phyloP scores from a whole-genome alignment of 2,329 filamentous ascomycete genomes.

The Calonectria leucothoes region DNA sequence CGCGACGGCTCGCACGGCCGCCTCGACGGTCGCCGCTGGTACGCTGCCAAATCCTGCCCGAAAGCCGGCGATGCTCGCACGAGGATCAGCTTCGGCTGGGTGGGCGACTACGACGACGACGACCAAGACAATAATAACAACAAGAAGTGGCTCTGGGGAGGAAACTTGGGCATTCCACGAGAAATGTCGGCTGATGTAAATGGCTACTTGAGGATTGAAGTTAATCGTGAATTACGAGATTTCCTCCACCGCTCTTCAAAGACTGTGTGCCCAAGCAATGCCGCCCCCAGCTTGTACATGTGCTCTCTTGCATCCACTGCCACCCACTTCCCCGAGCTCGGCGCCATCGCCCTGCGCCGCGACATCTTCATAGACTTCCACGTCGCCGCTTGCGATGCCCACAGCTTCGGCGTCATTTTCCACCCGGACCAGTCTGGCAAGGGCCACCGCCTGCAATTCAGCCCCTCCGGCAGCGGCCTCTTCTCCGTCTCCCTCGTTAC shows the following conservation, averaged over 20 bases:
- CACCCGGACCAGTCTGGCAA: conserved; percentile 43
- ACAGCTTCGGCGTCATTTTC: conserved; percentile 44
- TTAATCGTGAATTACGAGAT: conserved; percentile 36
- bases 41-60: conserved; percentile 50
- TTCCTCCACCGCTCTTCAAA: conserved; percentile 28
- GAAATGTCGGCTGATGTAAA: conserved; percentile 43
- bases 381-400: conserved; percentile 40
- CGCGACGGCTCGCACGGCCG: conserved; percentile 48
- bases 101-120: conserved; percentile 46
- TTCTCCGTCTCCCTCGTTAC: conserved; percentile 44
- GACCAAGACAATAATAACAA: no score
- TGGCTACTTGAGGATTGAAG: conserved; percentile 41
- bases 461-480: conserved; percentile 29
- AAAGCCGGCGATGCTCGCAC: conserved; percentile 41
- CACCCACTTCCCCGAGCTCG: conserved; percentile 38
- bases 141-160: conserved; percentile 52
- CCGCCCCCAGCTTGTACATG: conserved; percentile 38
- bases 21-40: conserved; percentile 50
- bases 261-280: conserved; percentile 36
- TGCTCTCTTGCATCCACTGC: conserved; percentile 41
- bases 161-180: conserved; percentile 48
- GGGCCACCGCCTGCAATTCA: conserved; percentile 41
- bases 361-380: conserved; percentile 41
- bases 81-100: conserved; percentile 50
- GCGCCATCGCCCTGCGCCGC: conserved; percentile 26